These are phyloP conservation scores for Termitomyces sp. DNA, from an alignment of 768 basidiomycete species.

Conservation along the genomic window DNA sequence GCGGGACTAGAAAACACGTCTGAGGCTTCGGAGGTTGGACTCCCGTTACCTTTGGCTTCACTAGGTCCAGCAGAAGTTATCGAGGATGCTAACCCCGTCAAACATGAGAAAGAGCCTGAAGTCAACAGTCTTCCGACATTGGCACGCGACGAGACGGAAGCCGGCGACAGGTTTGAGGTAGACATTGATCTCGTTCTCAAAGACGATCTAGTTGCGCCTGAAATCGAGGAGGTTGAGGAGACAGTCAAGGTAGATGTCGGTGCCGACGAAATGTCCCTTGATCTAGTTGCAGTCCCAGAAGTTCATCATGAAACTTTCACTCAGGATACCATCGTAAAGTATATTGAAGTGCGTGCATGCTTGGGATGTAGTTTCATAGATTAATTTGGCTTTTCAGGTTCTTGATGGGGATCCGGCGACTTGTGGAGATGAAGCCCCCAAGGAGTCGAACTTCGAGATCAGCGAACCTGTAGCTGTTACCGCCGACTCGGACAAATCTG, in stretches of 20 bases:
- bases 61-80: not conserved
- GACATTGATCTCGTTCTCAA: too few relatives aligned
- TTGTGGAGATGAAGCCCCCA: not conserved
- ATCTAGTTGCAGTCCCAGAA: not conserved
- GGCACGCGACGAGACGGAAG: not conserved
- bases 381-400: slow-evolving; percentile 3
- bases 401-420: not conserved
- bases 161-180: not conserved
- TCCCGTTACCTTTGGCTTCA: not conserved
- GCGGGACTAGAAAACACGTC: not conserved
- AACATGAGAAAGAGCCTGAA: not conserved
- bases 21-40: not conserved
- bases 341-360: slow-evolving; percentile 7
- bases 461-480: not conserved
- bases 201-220: not conserved
- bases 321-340: not conserved
- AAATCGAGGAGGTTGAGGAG: not conserved
- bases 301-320: not conserved
- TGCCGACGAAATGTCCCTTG: not conserved
- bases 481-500: not conserved
- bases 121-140: not conserved
- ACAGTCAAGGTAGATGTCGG: not conserved
- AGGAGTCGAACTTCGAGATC: not conserved
- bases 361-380: not conserved
- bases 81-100: not conserved